Percentiles rank a stretch among this genome's conserved stretches.
Conservation (phyloP, 768 basidiomycete genomes). For the Auriscalpium orientale region DNA sequence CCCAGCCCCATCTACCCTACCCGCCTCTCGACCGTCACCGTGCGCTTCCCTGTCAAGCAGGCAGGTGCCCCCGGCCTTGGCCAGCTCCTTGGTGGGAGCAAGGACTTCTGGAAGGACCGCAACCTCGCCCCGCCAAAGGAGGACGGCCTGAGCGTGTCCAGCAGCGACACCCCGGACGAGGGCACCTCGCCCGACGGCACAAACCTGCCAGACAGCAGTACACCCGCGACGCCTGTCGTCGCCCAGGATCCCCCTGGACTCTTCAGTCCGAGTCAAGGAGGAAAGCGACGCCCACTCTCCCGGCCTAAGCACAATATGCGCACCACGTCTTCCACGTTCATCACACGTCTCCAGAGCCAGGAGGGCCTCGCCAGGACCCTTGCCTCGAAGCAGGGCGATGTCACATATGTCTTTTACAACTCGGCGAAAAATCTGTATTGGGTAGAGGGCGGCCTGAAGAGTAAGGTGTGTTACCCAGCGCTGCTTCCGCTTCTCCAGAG, state of each 20-base stretch:
- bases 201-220: conserved; percentile 18
- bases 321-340: conserved; percentile 88
- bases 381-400: conserved; percentile 76
- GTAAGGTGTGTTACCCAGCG: conserved; percentile 49
- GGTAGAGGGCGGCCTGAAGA: conserved; percentile 79
- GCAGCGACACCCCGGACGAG: conserved; percentile 73
- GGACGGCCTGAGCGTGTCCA: conserved; percentile 72
- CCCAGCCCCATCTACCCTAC: conserved; percentile 44
- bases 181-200: conserved; percentile 28
- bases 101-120: conserved; percentile 57
- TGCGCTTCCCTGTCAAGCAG: conserved; percentile 56
- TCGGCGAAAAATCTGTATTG: conserved; percentile 77
- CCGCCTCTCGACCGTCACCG: conserved; percentile 49
- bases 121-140: conserved; percentile 14
- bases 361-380: conserved; percentile 71
- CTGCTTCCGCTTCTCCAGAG: neutral
- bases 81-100: conserved; percentile 60
- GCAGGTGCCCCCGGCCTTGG: conserved; percentile 55
- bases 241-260: conserved; percentile 41
- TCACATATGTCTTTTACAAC: conserved; percentile 84
- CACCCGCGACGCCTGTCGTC: conserved; percentile 32
- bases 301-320: conserved; percentile 89
- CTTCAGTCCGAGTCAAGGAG: conserved; percentile 40
- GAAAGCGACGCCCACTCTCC: conserved; percentile 56
- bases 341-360: conserved; percentile 74